Base-by-base conservation (phyloP, 768 basidiomycete species). In the Tricholoma hemisulphureum region DNA sequence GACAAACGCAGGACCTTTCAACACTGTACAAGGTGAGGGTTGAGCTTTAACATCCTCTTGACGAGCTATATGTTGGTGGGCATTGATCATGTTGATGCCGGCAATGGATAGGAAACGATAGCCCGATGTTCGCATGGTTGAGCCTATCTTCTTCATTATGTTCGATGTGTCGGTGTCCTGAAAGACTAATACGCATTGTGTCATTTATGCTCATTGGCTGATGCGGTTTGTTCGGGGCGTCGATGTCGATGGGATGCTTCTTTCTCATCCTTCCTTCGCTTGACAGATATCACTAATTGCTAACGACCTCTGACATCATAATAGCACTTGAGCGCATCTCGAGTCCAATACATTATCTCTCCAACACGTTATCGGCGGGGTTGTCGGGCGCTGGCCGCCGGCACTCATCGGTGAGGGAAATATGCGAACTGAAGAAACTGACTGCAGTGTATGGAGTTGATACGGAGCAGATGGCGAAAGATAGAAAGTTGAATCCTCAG, bases 401-500 rank as follows among this genome's bases (percentile, higher is more conserved):
- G 59, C 81, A 85, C 70, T 69, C 87, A 48, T 93, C 93, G 9
- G 67, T 71, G 10, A 86, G 87, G 2, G 94, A 98, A 73, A 70
- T 78, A 56, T 73, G 71, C 45, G 91, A 88, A 71, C 77, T 98
- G 41, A 70, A 75, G 57, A 74, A 80, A 41, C 80, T 98, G 26
- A 83, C 91, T 11, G 71, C 71, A 39, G 87, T 82, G 70, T 77
- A 98, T 73, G 90, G 87, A 1, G 74, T 78, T 28, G 87, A 98
- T 73, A 73, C 87, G 21, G 80, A 83, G 26, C 77, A 73, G 50
- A 98, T 97, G 95, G 84, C 85, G 10, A 77, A 79, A 63, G 95
- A 98, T 74, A 75, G 85, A 58, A 87, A 80, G 71, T 70, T 89
- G 58, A 98, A 98, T 70, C 73, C 82, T 14, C 87, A 86, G 71